phyloP scores from a whole-genome alignment of 2,329 filamentous ascomycete species.

The Aspergillus texensis region DNA sequence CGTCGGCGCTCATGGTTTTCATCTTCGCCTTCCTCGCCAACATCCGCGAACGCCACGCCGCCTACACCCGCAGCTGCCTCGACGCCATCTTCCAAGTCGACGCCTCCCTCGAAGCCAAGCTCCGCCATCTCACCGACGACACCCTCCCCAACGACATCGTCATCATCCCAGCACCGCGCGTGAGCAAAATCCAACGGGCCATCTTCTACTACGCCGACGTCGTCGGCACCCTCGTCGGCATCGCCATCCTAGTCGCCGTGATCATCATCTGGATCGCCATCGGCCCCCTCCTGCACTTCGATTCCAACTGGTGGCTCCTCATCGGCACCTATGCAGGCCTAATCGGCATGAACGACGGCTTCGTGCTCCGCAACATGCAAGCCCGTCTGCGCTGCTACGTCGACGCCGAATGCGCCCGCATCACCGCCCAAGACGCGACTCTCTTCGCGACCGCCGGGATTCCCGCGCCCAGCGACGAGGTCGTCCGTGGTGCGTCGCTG shows the following conservation, averaged over 20 bases:
- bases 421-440: neutral
- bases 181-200: slow-evolving; percentile 35
- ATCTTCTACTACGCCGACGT: slow-evolving; percentile 44
- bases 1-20: slow-evolving; percentile 47
- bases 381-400: slow-evolving; percentile 20
- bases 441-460: neutral
- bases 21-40: slow-evolving; percentile 31
- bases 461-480: neutral
- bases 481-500: neutral
- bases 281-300: slow-evolving; percentile 42
- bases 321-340: slow-evolving; percentile 53
- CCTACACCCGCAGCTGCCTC: slow-evolving; percentile 17
- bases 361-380: slow-evolving; percentile 49
- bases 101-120: slow-evolving; percentile 13
- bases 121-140: neutral
- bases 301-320: slow-evolving; percentile 50
- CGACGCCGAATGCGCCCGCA: slow-evolving; percentile 10
- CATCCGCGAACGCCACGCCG: slow-evolving; percentile 24
- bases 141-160: neutral
- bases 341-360: slow-evolving; percentile 48
- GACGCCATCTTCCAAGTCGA: slow-evolving; percentile 23
- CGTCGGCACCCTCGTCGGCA: slow-evolving; percentile 45
- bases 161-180: slow-evolving; percentile 25
- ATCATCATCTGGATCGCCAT: slow-evolving; percentile 43
- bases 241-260: slow-evolving; percentile 41